Evolutionary conservation across 1,139 yeast species (phyloP).

Genomic region (Debaryomycetaceae sp.): DNA sequence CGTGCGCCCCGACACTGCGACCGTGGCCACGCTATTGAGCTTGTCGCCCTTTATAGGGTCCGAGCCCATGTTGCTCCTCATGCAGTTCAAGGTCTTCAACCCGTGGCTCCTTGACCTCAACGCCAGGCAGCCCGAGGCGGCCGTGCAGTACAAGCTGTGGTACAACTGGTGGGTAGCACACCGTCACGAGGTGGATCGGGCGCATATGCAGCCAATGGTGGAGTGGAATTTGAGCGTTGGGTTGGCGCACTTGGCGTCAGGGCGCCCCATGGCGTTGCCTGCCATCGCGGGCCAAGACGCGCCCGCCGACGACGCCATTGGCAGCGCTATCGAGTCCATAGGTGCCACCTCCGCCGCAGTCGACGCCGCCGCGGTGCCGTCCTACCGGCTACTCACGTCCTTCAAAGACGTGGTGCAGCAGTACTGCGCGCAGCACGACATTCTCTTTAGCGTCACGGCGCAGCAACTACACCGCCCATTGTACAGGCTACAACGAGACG

Average conservation of each 20-base stretch:
- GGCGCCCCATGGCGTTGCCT: not conserved
- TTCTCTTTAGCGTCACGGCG: slow-evolving; percentile 17
- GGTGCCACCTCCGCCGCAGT: slow-evolving; percentile 1
- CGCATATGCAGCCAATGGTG: slow-evolving; percentile 1
- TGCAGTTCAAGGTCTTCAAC: slow-evolving; percentile 32
- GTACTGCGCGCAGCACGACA: slow-evolving; percentile 24
- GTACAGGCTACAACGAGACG: slow-evolving; percentile 13
- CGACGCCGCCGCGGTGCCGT: slow-evolving; percentile 27
- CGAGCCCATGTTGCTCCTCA: slow-evolving; percentile 11
- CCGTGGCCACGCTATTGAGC: not conserved
- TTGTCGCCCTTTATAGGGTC: not conserved
- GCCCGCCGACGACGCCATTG: not conserved
- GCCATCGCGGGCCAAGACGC: not conserved
- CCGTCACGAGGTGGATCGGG: slow-evolving; percentile 1
- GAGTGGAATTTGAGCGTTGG: slow-evolving; percentile 9
- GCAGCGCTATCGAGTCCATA: not conserved
- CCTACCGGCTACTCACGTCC: slow-evolving; percentile 25
- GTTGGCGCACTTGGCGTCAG: not conserved
- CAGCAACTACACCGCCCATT: slow-evolving; percentile 24
- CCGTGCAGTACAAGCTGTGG: slow-evolving; percentile 3
- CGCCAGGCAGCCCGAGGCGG: not conserved
- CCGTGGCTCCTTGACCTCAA: slow-evolving; percentile 16
- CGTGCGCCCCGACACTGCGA: not conserved
- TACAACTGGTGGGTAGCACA: slow-evolving; percentile 5
- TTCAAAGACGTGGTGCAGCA: slow-evolving; percentile 36